A percentile compares a stretch with the other conserved stretches of the same genome.
phyloP scores from a whole-genome alignment of 108 stramenopile genomes.

The Aureococcus anophagefferens region DNA sequence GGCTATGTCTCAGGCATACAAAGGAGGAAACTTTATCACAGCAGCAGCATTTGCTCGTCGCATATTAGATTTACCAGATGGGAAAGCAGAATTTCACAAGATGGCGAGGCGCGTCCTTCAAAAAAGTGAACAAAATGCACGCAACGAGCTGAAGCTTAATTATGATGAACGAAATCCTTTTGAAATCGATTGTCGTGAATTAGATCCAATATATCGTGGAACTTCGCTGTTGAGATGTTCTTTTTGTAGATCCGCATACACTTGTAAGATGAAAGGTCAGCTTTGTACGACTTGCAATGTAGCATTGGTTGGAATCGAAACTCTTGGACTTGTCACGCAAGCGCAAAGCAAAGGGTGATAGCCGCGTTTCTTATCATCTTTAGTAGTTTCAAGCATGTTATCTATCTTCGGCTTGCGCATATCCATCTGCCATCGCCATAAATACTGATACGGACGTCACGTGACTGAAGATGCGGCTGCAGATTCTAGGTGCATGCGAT shows the following conservation, averaged over 20 bases:
- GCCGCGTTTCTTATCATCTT: too few species aligned
- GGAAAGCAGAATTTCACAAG: constrained; percentile 75
- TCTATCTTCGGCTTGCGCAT: too few species aligned
- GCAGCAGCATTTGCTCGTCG: constrained; percentile 95
- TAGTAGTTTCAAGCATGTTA: too few species aligned
- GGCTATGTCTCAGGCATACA: constrained; percentile 97
- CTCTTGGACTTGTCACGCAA: constrained; percentile 81
- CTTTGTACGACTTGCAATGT: constrained; percentile 79
- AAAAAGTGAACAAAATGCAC: constrained; percentile 92
- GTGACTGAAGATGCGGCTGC: too few species aligned
- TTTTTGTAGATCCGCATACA: constrained; percentile 74
- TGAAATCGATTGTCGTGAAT: constrained; percentile 70
- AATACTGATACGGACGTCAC: too few species aligned
- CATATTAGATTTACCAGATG: constrained; percentile 88
- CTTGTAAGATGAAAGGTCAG: constrained; percentile 51
- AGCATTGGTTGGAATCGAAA: constrained; percentile 76
- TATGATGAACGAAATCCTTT: constrained; percentile 92
- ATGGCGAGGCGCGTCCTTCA: constrained; percentile 93
- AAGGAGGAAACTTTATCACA: constrained; percentile 89
- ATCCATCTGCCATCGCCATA: too few species aligned
- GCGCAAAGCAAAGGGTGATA: neutral
- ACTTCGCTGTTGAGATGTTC: constrained; percentile 59
- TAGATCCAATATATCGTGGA: constrained; percentile 81
- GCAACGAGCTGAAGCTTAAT: constrained; percentile 87
- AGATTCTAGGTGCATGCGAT: too few species aligned